Conservation (phyloP, 2,329 filamentous ascomycete genomes). For the Conoideocrella luteorostrata region DNA sequence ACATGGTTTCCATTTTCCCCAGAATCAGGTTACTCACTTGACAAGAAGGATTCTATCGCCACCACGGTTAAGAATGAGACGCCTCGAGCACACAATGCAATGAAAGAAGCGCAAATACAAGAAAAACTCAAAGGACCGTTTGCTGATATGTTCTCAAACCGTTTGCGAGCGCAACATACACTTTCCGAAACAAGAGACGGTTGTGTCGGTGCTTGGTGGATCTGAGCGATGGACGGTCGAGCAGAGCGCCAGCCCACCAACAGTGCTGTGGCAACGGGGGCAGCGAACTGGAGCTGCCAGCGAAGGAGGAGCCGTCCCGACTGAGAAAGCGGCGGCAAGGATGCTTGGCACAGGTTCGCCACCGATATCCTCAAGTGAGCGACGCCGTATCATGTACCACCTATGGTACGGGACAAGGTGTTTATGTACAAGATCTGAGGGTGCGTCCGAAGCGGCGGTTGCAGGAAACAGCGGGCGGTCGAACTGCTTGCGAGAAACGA, state of each 20-base stretch:
- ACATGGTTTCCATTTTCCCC: background rate
- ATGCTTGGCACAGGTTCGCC: conserved; percentile 3
- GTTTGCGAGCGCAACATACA: background rate
- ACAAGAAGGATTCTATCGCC: background rate
- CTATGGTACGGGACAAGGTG: background rate
- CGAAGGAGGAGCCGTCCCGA: background rate
- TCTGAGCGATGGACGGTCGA: conserved; percentile 2
- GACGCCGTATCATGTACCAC: too few relatives aligned
- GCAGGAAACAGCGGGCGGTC: background rate
- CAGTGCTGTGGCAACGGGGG: conserved; percentile 5
- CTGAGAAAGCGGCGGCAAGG: conserved; percentile 1
- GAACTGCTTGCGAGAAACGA: background rate
- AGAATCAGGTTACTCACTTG: background rate
- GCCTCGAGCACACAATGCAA: background rate
- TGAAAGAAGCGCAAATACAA: background rate
- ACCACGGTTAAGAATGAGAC: background rate
- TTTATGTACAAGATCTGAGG: background rate
- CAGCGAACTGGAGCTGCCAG: background rate
- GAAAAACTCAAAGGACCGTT: background rate
- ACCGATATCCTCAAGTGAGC: background rate
- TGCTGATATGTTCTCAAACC: background rate
- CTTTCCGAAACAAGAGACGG: background rate
- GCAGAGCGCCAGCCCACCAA: background rate
- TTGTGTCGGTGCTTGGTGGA: background rate
- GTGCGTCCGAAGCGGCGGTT: background rate